A percentile compares a stretch with the other conserved stretches of the same genome.
Conservation (phyloP, 345 rosid genomes). For the Adansonia digitata region DNA sequence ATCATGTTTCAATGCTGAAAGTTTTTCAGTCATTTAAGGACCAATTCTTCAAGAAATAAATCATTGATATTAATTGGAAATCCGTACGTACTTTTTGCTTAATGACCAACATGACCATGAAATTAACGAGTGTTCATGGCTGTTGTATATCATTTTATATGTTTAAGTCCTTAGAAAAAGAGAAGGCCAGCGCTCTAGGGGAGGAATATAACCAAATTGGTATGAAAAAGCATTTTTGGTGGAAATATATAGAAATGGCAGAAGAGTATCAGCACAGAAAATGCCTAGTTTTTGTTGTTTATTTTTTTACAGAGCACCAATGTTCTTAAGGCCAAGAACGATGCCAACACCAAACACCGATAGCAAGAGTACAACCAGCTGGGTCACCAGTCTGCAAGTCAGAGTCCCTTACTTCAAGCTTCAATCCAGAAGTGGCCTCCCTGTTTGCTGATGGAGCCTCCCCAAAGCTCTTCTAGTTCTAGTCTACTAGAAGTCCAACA, state of each 20-base stretch:
- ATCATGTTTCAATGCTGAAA: no score
- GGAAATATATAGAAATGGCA: neutral
- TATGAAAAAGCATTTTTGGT: neutral
- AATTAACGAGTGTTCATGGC: neutral
- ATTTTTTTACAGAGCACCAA: constrained; percentile 57
- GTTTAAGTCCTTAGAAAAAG: neutral
- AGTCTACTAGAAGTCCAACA: no score
- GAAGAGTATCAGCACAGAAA: neutral
- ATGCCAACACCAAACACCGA: constrained; percentile 92
- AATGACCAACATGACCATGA: no score
- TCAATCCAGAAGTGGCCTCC: constrained; percentile 87
- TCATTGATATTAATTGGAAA: no score
- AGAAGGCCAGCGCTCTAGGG: neutral
- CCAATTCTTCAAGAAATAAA: no score
- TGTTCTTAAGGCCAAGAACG: constrained; percentile 84
- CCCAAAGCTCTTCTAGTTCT: constrained; percentile 91
- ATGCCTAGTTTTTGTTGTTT: no score
- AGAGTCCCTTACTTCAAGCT: constrained; percentile 79
- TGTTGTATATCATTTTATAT: neutral
- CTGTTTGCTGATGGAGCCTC: constrained; percentile 95
- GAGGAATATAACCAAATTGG: neutral
- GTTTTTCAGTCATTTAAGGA: no score
- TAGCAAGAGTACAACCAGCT: constrained; percentile 90
- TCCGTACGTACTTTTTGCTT: no score
- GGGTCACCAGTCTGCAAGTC: constrained; percentile 94